Evolutionary conservation across 192 early-diverging fungal species (phyloP), one percentile per base, ranked within the genome.

Genomic region (Hyaloraphidium curvatum): DNA sequence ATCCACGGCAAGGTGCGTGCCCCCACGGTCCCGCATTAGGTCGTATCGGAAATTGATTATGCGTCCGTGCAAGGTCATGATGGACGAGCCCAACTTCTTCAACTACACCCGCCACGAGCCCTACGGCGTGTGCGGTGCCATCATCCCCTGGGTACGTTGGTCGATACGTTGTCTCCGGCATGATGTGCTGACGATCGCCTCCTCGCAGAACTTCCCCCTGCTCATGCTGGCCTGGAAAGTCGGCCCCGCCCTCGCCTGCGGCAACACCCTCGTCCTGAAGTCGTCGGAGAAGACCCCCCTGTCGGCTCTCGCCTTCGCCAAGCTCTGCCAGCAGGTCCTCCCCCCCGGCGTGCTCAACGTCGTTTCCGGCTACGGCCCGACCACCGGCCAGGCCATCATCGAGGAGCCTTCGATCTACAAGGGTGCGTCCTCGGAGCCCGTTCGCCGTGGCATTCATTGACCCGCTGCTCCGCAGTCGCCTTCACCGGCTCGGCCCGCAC

Each of bases 281-380:
- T 55, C 68, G 1, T 59, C 68, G 0, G 61, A 71, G 37, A 55
- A 62, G 29, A 56, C 62, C 0, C 69, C 67, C 2, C 57, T 65
- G 5, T 57, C 58, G 0, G 61, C 65, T 0, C 58, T 73, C 3
- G 40, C 59, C 1, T 11, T 73, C 28, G 61, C 73, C 7, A 40
- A 68, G 9, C 41, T 78, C 35, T 41, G 64, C 43, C 43, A 25
- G 7, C 17, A 48, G 23, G 63, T 56, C 11, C 59, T 78, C 40
- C 75, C 75, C 3, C 56, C 60, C 0, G 73, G 71, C 33, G 65
- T 75, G 0, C 53, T 78, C 37, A 69, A 71, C 19, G 68, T 78
- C 7, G 60, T 78, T 19, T 55, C 70, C 17, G 75, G 75, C 26
- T 48, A 48, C 43, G 68, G 71, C 22, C 43, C 43, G n/a, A 48